Percentiles rank a stretch among this genome's conserved stretches.
Conservation (phyloP, 2,329 filamentous ascomycete species). For the Sarocladium brachiariae region DNA sequence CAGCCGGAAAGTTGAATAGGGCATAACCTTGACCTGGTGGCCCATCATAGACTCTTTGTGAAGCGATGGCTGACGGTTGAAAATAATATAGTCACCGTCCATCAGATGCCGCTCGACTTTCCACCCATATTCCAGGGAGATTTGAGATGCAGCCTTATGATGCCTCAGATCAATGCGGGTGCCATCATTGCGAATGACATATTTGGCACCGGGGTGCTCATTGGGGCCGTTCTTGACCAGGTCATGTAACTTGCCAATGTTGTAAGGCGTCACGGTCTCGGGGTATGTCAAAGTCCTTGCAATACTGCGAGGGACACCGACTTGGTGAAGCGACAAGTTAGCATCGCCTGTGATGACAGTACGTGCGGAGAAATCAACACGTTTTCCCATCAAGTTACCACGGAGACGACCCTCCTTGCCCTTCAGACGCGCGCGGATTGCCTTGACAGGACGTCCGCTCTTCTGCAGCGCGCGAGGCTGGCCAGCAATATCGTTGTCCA, state of each 20-base stretch:
- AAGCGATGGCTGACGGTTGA: constrained; percentile 97
- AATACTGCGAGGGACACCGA: constrained; percentile 91
- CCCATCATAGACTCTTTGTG: constrained; percentile 99
- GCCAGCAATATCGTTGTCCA: constrained; percentile 99
- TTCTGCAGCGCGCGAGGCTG: constrained; percentile 94
- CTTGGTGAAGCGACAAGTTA: constrained; percentile 92
- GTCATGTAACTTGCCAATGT: constrained; percentile 84
- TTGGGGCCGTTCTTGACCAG: constrained; percentile 91
- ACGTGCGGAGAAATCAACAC: constrained; percentile 98
- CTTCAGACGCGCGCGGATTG: constrained; percentile 94
- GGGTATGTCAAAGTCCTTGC: constrained; percentile 91
- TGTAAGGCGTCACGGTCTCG: constrained; percentile 95
- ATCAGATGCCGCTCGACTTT: constrained; percentile 97
- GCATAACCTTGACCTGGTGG: constrained; percentile 95
- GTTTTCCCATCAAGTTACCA: constrained; percentile 99
- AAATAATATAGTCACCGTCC: constrained; percentile 96
- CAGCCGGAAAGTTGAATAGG: constrained; percentile 95
- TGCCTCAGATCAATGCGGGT: constrained; percentile 92
- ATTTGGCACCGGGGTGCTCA: constrained; percentile 91
- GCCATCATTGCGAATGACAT: constrained; percentile 89
- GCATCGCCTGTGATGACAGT: constrained; percentile 99
- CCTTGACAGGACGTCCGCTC: constrained; percentile 92
- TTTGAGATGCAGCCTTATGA: constrained; percentile 79
- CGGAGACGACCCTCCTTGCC: constrained; percentile 97
- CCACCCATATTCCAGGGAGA: constrained; percentile 91